Percentiles rank a stretch among this genome's conserved stretches.
phyloP scores from a whole-genome alignment of 306 rosid species.

The Malus domestica region ASM211411v1 NC_041804.1:5131001-5131500 shows the following conservation, averaged over 20 bases:
- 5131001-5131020: neutral
- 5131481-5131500: slow-evolving; percentile 29
- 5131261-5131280: slow-evolving; percentile 7
- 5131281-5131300: slow-evolving; percentile 27
- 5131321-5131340: slow-evolving; percentile 23
- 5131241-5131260: neutral
- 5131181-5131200: slow-evolving; percentile 22
- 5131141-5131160: slow-evolving; percentile 40
- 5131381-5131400: too few species aligned
- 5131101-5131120: slow-evolving; percentile 38
- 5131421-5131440: too few species aligned
- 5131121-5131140: slow-evolving; percentile 36
- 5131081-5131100: slow-evolving; percentile 33
- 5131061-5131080: neutral
- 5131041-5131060: neutral
- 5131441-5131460: too few species aligned
- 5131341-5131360: too few species aligned
- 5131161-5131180: slow-evolving; percentile 21
- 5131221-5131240: neutral
- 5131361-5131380: too few species aligned
- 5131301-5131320: slow-evolving; percentile 18
- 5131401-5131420: too few species aligned
- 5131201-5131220: neutral
- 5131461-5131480: slow-evolving; percentile 17
- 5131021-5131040: neutral